A percentile compares a stretch with the other conserved stretches of the same genome.
Conservation (phyloP, 2,329 filamentous ascomycete species). For the Leptosphaerulina australis region DNA sequence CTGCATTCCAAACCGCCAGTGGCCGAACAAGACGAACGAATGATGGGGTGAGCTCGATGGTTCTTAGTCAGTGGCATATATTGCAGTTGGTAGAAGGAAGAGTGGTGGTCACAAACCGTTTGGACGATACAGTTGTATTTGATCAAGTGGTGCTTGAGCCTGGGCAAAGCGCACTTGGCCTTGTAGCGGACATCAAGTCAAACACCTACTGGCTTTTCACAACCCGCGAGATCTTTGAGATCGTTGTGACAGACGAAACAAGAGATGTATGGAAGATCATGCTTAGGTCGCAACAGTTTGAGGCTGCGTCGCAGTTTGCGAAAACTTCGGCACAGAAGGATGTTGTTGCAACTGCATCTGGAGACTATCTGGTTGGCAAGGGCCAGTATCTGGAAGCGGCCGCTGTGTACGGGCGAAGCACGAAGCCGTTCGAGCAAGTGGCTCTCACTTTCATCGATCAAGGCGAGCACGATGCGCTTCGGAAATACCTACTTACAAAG, state of each 20-base stretch:
- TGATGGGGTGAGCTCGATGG: conserved; percentile 78
- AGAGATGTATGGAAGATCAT: conserved; percentile 95
- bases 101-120: conserved; percentile 82
- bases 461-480: conserved; percentile 84
- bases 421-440: conserved; percentile 96
- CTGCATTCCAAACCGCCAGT: conserved; percentile 68
- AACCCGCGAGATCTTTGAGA: conserved; percentile 86
- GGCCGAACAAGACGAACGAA: conserved; percentile 69
- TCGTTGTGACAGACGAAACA: conserved; percentile 88
- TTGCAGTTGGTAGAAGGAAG: conserved; percentile 81
- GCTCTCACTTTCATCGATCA: conserved; percentile 89
- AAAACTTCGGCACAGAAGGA: conserved; percentile 82
- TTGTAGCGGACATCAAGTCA: conserved; percentile 89
- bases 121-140: conserved; percentile 85
- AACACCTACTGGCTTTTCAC: conserved; percentile 99
- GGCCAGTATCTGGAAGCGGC: conserved; percentile 86
- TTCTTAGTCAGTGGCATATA: conserved; percentile 92
- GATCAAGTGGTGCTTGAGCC: conserved; percentile 84
- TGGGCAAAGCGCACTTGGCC: conserved; percentile 78
- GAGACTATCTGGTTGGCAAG: conserved; percentile 83
- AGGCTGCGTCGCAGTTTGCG: conserved; percentile 84
- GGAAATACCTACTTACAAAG: conserved; percentile 88
- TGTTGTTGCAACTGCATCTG: conserved; percentile 87
- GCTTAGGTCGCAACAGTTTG: conserved; percentile 84
- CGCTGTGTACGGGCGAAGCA: conserved; percentile 89